These are phyloP conservation scores for Euphorbia lathyris DNA, from an alignment of 345 rosid species.

Conservation along the genomic window DNA sequence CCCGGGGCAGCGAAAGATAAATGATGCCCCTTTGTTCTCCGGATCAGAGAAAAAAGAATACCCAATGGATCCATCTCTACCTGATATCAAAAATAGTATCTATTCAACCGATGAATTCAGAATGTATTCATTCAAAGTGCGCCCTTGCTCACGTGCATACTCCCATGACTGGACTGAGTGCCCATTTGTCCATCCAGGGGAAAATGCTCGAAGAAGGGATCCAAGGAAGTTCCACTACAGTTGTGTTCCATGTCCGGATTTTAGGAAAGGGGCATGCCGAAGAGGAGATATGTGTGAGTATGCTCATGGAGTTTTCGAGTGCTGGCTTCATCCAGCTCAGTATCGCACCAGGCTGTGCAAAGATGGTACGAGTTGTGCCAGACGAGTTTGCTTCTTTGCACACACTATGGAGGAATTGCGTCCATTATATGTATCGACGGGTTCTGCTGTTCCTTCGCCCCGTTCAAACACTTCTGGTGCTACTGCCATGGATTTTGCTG, in stretches of 20 bases:
- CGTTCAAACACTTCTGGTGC: constrained; percentile 23
- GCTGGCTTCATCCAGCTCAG: constrained; percentile 99
- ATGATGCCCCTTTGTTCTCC: constrained; percentile 27
- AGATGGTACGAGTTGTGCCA: constrained; percentile 79
- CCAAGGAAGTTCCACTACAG: constrained; percentile 96
- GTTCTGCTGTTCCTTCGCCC: constrained; percentile 80
- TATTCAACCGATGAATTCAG: constrained; percentile 91
- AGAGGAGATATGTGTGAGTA: constrained; percentile 96
- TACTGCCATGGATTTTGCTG: constrained; percentile 28
- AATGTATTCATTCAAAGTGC: constrained; percentile 91
- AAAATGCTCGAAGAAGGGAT: constrained; percentile 95
- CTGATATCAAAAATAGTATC: constrained; percentile 92
- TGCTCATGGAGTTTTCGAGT: constrained; percentile 97
- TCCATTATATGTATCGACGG: constrained; percentile 82
- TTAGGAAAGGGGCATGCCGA: constrained; percentile 88
- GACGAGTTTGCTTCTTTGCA: constrained; percentile 95
- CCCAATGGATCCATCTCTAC: constrained; percentile 89
- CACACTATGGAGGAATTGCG: constrained; percentile 88
- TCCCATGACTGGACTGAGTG: constrained; percentile 99
- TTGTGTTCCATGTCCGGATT: constrained; percentile 96
- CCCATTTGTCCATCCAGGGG: constrained; percentile 97
- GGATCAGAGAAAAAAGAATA: constrained; percentile 76
- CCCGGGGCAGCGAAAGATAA: constrained; percentile 39
- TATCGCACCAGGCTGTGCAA: constrained; percentile 89
- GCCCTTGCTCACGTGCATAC: constrained; percentile 95